Conservation (phyloP, 805 yeast species). For the Ogataea glucozyma region DNA sequence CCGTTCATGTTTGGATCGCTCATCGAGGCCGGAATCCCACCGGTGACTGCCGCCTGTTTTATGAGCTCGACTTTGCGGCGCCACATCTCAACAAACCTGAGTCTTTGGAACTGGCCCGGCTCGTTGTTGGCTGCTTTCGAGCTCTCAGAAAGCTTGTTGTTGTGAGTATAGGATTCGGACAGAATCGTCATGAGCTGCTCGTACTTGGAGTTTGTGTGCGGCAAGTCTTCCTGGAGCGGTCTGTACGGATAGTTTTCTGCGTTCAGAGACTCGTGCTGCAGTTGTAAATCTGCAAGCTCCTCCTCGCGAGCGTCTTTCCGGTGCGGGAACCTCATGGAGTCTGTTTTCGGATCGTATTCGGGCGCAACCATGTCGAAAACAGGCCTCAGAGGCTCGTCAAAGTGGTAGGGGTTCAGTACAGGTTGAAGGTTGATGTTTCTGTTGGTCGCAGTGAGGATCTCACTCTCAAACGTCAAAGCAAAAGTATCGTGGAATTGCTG, state of each 20-base stretch:
- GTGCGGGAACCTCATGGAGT: constrained; percentile 38
- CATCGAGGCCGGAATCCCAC: constrained; percentile 18
- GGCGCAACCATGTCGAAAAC: constrained; percentile 46
- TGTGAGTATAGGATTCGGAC: constrained; percentile 48
- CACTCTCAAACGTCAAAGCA: constrained; percentile 84
- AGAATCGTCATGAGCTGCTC: constrained; percentile 84
- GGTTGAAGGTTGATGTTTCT: constrained; percentile 76
- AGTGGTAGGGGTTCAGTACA: constrained; percentile 65
- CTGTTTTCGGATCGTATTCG: constrained; percentile 33
- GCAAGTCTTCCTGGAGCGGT: constrained; percentile 62
- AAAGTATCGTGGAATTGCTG: constrained; percentile 77
- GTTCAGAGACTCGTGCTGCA: constrained; percentile 17
- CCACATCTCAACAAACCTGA: constrained; percentile 86
- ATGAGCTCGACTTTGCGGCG: constrained; percentile 63
- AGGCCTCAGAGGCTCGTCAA: constrained; percentile 50
- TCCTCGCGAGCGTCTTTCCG: constrained; percentile 40
- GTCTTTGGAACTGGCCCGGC: constrained; percentile 71
- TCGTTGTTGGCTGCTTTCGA: constrained; percentile 29
- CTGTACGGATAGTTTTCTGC: constrained; percentile 31
- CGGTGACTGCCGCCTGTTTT: constrained; percentile 43
- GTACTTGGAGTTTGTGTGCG: constrained; percentile 80
- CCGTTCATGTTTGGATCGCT: constrained; percentile 28
- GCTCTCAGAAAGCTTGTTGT: constrained; percentile 28
- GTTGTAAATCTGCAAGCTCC: too few relatives aligned
- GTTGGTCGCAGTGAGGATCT: constrained; percentile 73